A percentile compares a stretch with the other conserved stretches of the same genome.
These are phyloP conservation scores for Neofusicoccum umdonicola DNA, from an alignment of 2,329 filamentous ascomycete genomes.

Conservation along the genomic window DNA sequence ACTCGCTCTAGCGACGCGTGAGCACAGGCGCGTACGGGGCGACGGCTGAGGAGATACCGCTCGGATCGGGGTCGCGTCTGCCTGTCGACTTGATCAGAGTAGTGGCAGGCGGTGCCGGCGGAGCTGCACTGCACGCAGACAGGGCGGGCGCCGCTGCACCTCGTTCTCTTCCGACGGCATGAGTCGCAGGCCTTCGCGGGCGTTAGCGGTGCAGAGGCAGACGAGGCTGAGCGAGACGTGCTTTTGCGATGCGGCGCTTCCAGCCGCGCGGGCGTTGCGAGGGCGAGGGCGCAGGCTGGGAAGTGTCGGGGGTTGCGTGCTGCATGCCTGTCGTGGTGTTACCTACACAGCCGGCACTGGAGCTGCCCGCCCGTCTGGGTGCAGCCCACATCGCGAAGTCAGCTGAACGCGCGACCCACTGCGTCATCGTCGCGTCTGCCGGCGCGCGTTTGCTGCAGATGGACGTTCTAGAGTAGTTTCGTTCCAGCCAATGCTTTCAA, in stretches of 20 bases:
- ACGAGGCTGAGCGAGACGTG: background rate
- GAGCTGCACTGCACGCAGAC: background rate
- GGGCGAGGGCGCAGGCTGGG: background rate
- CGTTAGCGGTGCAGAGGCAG: background rate
- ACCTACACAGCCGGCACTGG: no score
- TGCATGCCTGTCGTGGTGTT: background rate
- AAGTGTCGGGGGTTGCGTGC: background rate
- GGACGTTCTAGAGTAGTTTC: no score
- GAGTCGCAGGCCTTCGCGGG: background rate
- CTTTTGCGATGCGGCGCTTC: constrained; percentile 9
- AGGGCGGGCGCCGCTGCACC: constrained; percentile 6
- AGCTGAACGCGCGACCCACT: background rate
- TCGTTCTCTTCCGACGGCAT: background rate
- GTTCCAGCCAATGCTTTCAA: no score
- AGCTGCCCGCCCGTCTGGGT: background rate
- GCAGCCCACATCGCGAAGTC: background rate
- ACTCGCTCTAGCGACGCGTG: background rate
- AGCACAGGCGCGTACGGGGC: background rate
- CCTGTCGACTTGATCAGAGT: background rate
- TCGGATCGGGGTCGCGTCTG: background rate
- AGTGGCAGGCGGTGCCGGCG: background rate
- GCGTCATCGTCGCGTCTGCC: background rate
- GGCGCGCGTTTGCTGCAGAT: no score
- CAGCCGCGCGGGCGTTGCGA: background rate
- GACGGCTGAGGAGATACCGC: background rate